Conservation (phyloP, 805 yeast genomes). For the Candida ipomoeae region DNA sequence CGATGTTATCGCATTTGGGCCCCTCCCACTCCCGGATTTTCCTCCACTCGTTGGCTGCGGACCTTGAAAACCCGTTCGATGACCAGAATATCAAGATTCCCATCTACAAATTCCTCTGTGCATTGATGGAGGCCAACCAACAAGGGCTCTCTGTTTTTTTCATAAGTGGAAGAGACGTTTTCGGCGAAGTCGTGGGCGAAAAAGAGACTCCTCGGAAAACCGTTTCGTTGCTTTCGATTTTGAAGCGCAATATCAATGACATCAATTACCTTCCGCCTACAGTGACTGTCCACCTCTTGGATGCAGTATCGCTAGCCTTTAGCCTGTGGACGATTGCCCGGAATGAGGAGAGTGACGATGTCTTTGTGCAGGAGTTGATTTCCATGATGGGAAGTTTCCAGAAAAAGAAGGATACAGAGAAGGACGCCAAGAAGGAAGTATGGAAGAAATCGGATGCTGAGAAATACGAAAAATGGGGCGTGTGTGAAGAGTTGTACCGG, state of each 20-base stretch:
- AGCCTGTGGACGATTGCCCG: conserved; percentile 73
- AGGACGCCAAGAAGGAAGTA: no score
- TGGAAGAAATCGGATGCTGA: no score
- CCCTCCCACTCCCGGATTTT: conserved; percentile 56
- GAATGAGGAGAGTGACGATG: conserved; percentile 46
- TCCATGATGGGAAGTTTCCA: conserved; percentile 15
- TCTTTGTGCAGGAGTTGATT: conserved; percentile 43
- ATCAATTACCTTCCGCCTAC: conserved; percentile 55
- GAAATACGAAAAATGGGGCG: neutral
- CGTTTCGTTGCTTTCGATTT: conserved; percentile 47
- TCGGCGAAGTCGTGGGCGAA: conserved; percentile 23
- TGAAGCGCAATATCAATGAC: conserved; percentile 52
- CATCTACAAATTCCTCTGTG: conserved; percentile 60
- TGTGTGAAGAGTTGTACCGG: conserved; percentile 23
- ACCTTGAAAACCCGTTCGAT: conserved; percentile 55
- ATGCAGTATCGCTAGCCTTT: conserved; percentile 68
- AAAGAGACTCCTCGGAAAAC: neutral
- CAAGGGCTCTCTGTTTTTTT: conserved; percentile 73
- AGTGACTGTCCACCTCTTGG: conserved; percentile 64
- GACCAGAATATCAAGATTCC: conserved; percentile 50
- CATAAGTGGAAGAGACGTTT: conserved; percentile 56
- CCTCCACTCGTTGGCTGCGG: conserved; percentile 54
- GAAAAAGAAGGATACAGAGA: neutral
- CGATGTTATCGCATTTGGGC: conserved; percentile 78
- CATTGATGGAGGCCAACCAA: conserved; percentile 67